Conservation (phyloP, 176 grass and related monocot genomes). For the Phoenix roebelenii region DNA sequence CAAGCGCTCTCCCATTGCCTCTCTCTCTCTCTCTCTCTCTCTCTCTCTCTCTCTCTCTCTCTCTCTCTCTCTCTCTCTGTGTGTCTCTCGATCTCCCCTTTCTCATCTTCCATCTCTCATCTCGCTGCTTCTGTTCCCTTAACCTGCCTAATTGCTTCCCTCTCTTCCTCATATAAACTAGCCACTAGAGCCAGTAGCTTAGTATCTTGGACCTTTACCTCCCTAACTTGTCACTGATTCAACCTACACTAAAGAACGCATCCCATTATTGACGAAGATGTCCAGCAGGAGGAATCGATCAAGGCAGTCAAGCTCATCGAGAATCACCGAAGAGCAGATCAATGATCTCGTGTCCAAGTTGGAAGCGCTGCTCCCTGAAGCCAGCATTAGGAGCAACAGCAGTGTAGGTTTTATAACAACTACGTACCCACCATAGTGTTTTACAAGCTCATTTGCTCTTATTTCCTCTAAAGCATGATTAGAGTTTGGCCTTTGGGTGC, state of each 20-base stretch:
- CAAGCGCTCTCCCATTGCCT: no score
- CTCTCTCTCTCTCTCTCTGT: background rate
- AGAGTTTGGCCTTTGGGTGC: no score
- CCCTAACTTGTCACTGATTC: no score
- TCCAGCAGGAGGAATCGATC: constrained; percentile 26
- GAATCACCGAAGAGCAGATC: constrained; percentile 30
- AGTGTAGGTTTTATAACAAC: background rate
- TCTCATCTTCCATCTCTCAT: background rate
- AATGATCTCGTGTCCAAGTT: constrained; percentile 39
- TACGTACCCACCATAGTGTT: no score
- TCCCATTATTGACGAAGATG: constrained; percentile 11
- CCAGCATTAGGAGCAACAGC: constrained; percentile 2
- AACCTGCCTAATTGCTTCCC: no score
- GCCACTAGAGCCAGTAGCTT: no score
- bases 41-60: no score
- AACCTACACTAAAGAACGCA: no score
- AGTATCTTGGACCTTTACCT: no score
- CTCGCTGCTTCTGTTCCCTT: background rate
- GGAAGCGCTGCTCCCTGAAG: constrained; percentile 29
- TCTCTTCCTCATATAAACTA: no score
- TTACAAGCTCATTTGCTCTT: no score
- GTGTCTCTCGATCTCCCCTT: background rate
- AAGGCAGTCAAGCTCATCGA: constrained; percentile 10
- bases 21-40: background rate
- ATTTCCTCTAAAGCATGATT: no score